Percentiles rank a stretch among this genome's conserved stretches.
These are phyloP conservation scores for Jamesozyma spencerorum DNA, from an alignment of 805 yeast genomes.

Conservation along the genomic window DNA sequence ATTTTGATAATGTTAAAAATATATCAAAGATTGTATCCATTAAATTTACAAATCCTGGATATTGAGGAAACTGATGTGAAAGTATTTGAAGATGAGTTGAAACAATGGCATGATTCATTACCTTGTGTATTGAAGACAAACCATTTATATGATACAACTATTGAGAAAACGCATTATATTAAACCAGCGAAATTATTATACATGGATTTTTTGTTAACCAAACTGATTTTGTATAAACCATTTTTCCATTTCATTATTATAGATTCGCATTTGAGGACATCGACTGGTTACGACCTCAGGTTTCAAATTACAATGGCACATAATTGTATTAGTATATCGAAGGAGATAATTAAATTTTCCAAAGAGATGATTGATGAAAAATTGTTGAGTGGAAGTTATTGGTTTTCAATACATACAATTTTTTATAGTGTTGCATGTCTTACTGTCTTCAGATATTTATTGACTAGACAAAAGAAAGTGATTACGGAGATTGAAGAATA, in stretches of 20 bases:
- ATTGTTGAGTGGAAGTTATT: constrained; percentile 73
- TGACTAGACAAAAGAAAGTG: not conserved
- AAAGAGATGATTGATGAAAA: constrained; percentile 68
- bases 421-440: constrained; percentile 83
- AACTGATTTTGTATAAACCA: constrained; percentile 75
- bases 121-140: constrained; percentile 69
- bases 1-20: constrained; percentile 46
- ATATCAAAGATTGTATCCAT: constrained; percentile 8
- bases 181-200: constrained; percentile 70
- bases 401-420: constrained; percentile 85
- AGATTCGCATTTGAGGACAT: too few relatives aligned
- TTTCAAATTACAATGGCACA: constrained; percentile 65
- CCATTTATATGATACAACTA: constrained; percentile 33
- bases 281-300: too few relatives aligned
- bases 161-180: constrained; percentile 35
- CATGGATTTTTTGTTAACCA: constrained; percentile 64
- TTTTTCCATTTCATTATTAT: constrained; percentile 57
- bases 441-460: constrained; percentile 41
- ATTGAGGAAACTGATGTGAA: constrained; percentile 33
- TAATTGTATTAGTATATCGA: constrained; percentile 75
- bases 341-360: constrained; percentile 72
- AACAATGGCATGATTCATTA: constrained; percentile 60
- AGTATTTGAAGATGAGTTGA: constrained; percentile 57
- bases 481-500: constrained; percentile 40
- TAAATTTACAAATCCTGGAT: constrained; percentile 2